phyloP scores from a whole-genome alignment of 2,329 filamentous ascomycete species.

The Coleophoma crateriformis region DNA sequence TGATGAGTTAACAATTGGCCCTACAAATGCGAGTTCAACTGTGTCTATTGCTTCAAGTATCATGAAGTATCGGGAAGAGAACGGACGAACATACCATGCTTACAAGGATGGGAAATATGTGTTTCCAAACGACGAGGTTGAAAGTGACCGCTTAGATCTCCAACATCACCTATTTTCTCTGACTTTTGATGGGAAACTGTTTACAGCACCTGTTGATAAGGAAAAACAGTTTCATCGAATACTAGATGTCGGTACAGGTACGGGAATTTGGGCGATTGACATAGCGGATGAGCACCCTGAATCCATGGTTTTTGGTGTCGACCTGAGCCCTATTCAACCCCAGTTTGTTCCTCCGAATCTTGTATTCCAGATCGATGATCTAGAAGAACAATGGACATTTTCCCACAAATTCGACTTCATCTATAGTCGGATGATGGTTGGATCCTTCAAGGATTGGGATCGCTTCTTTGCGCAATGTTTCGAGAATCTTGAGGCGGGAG shows the following conservation, averaged over 20 bases:
- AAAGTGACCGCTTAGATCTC: constrained; percentile 23
- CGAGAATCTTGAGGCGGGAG: constrained; percentile 37
- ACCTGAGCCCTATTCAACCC: constrained; percentile 32
- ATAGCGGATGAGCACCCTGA: constrained; percentile 5
- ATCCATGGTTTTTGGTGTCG: constrained; percentile 22
- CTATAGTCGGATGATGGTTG: constrained; percentile 19
- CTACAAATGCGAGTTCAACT: neutral
- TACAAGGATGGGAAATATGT: constrained; percentile 11
- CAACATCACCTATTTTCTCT: constrained; percentile 31
- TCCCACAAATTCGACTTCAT: constrained; percentile 43
- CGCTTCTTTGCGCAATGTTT: constrained; percentile 1
- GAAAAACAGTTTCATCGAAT: too few species aligned
- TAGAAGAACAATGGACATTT: constrained; percentile 39
- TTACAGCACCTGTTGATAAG: constrained; percentile 17
- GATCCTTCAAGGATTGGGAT: neutral
- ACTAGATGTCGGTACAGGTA: neutral
- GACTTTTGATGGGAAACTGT: constrained; percentile 27
- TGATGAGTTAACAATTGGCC: neutral
- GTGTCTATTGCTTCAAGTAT: too few species aligned
- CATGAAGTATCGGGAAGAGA: constrained; percentile 20
- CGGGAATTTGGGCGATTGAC: constrained; percentile 19
- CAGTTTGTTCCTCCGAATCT: constrained; percentile 39
- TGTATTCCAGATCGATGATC: constrained; percentile 42
- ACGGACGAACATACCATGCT: constrained; percentile 32
- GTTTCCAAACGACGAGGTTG: constrained; percentile 8